Evolutionary conservation across 805 yeast species (phyloP).

Genomic region (Pichia deserticola): DNA sequence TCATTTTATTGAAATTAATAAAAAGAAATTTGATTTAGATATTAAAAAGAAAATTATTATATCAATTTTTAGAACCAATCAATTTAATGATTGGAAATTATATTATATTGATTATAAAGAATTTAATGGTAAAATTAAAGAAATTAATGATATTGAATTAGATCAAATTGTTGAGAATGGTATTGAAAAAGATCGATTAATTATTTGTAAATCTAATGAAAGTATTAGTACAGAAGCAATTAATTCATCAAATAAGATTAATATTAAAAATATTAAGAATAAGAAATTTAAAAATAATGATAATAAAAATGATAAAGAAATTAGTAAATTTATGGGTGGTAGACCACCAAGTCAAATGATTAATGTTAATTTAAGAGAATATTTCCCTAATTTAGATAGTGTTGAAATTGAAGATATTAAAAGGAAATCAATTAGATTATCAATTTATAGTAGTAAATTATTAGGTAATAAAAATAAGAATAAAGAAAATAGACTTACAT

Average conservation of each 20-base stretch:
- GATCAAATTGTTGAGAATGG: not conserved
- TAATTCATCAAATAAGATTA: conserved; percentile 39
- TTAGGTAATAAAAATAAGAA: conserved; percentile 8
- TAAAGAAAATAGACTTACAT: conserved; percentile 1
- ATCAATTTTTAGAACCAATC: not conserved
- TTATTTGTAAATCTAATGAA: conserved; percentile 58
- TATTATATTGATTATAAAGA: conserved; percentile 36
- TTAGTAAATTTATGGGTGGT: conserved; percentile 57
- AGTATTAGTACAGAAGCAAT: conserved; percentile 37
- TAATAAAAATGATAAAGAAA: conserved; percentile 1
- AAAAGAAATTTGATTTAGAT: conserved; percentile 74
- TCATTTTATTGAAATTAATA: conserved; percentile 61
- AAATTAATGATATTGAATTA: conserved; percentile 39
- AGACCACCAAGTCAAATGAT: conserved; percentile 92
- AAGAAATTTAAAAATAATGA: not conserved
- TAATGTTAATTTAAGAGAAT: conserved; percentile 81
- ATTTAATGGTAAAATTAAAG: conserved; percentile 30
- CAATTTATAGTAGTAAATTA: conserved; percentile 35
- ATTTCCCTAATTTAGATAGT: conserved; percentile 78
- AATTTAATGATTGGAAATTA: conserved; percentile 47
- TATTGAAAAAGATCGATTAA: conserved; percentile 45
- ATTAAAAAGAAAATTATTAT: conserved; percentile 47
- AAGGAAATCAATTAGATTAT: conserved; percentile 74
- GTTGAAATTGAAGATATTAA: conserved; percentile 71
- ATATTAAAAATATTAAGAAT: conserved; percentile 1